These are phyloP conservation scores for Russula compacta DNA, from an alignment of 768 basidiomycete species.

Conservation along the genomic window DNA sequence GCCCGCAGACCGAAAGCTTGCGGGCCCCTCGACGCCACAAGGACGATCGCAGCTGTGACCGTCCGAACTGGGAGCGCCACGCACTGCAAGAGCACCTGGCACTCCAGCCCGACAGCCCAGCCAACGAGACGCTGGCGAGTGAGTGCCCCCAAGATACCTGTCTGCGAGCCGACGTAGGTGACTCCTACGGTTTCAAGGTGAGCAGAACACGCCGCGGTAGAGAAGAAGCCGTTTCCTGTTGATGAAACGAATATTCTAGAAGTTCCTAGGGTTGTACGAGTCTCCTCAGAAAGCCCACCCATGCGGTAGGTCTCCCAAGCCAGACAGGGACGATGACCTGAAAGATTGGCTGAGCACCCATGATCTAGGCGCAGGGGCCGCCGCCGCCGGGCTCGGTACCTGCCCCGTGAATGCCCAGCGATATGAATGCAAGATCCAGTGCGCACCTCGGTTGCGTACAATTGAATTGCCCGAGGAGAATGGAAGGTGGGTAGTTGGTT, in stretches of 20 bases:
- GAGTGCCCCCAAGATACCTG: neutral
- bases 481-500: neutral
- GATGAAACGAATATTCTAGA: neutral
- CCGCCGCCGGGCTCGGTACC: neutral
- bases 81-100: neutral
- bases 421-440: neutral
- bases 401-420: neutral
- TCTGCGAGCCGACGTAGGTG: neutral
- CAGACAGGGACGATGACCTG: neutral
- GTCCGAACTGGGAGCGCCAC: neutral
- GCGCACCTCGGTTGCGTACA: neutral
- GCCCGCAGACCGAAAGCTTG: neutral
- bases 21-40: conserved; percentile 5
- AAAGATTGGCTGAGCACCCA: neutral
- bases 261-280: neutral
- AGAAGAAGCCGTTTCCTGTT: neutral
- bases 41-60: neutral
- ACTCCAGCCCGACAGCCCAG: neutral
- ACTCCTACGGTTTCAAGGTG: neutral
- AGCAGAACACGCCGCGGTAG: neutral
- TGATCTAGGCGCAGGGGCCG: neutral
- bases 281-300: neutral
- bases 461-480: neutral
- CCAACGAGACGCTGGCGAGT: neutral
- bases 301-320: neutral